Conservation (phyloP, 1,284 basidiomycete genomes). For the Ustilago trichophora region DNA sequence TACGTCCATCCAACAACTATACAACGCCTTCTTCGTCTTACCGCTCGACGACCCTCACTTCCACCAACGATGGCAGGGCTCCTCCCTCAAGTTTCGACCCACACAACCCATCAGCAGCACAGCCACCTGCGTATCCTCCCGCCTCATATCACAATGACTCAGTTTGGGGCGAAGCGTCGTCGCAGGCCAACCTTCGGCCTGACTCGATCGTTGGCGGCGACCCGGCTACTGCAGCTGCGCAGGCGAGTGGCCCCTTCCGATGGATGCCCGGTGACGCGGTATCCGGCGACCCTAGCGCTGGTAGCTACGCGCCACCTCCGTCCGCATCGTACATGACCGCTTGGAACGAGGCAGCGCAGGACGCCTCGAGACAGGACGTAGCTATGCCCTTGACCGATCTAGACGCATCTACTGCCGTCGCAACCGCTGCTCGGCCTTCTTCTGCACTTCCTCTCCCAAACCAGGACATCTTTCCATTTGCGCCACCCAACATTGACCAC, state of each 20-base stretch:
- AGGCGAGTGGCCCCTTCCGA: constrained; percentile 13
- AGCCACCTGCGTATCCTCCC: constrained; percentile 4
- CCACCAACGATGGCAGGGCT: not conserved
- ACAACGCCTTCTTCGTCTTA: not conserved
- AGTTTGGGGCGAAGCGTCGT: constrained; percentile 8
- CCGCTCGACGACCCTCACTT: not conserved
- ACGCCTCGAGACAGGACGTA: constrained; percentile 8
- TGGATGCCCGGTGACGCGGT: constrained; percentile 21
- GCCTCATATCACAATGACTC: constrained; percentile 16
- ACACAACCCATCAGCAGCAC: no score
- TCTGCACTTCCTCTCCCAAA: constrained; percentile 25
- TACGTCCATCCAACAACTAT: constrained; percentile 10
- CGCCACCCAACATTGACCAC: constrained; percentile 40
- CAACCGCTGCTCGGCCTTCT: not conserved
- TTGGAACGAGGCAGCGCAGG: constrained; percentile 19
- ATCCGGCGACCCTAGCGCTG: constrained; percentile 5
- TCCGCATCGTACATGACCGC: constrained; percentile 34
- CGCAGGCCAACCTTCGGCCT: constrained; percentile 4
- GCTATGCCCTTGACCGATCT: constrained; percentile 23
- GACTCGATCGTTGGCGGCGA: not conserved
- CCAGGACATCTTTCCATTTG: constrained; percentile 51
- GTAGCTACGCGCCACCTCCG: constrained; percentile 42
- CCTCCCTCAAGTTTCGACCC: constrained; percentile 1
- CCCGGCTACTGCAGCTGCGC: not conserved
- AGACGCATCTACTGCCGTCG: constrained; percentile 10